Percentiles rank a stretch among this genome's conserved stretches.
Evolutionary conservation across 179 eudicot species (phyloP).

Genomic region (Spinacia oleracea): DNA sequence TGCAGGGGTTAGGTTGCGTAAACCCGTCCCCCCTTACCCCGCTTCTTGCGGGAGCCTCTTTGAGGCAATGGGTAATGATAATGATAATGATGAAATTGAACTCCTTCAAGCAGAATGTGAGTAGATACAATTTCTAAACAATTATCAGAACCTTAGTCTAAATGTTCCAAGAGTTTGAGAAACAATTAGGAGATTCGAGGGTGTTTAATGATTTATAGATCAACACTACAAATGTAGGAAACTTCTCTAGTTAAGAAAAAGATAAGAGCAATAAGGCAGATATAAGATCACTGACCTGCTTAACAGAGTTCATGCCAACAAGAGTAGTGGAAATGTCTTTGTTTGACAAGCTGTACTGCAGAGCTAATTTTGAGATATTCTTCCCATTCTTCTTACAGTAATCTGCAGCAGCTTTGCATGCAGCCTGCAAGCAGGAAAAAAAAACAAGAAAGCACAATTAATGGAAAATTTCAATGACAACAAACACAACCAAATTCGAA

Average conservation of each 20-base stretch:
- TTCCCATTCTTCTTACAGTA: constrained; percentile 81
- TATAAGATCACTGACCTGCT: constrained; percentile 50
- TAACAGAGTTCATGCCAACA: constrained; percentile 91
- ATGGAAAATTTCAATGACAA: background rate
- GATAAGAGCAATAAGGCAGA: background rate
- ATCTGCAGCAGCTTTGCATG: constrained; percentile 83
- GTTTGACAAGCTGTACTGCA: constrained; percentile 91
- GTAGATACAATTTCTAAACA: background rate
- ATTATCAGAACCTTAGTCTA: background rate
- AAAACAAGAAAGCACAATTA: background rate
- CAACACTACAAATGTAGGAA: background rate
- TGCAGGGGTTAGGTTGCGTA: too few relatives aligned
- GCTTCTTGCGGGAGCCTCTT: too few relatives aligned
- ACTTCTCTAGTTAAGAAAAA: constrained; percentile 4
- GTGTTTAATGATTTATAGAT: background rate
- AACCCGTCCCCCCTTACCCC: too few relatives aligned
- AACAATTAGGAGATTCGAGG: background rate
- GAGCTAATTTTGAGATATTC: constrained; percentile 74
- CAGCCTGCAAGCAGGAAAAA: constrained; percentile 50
- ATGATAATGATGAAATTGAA: too few relatives aligned
- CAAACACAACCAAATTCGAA: too few relatives aligned
- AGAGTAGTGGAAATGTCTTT: constrained; percentile 77
- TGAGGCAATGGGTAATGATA: too few relatives aligned
- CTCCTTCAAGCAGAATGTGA: background rate
- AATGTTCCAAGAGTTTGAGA: background rate